Conservation (phyloP, 2,329 filamentous ascomycete genomes). For the Calonectria crousiana region DNA sequence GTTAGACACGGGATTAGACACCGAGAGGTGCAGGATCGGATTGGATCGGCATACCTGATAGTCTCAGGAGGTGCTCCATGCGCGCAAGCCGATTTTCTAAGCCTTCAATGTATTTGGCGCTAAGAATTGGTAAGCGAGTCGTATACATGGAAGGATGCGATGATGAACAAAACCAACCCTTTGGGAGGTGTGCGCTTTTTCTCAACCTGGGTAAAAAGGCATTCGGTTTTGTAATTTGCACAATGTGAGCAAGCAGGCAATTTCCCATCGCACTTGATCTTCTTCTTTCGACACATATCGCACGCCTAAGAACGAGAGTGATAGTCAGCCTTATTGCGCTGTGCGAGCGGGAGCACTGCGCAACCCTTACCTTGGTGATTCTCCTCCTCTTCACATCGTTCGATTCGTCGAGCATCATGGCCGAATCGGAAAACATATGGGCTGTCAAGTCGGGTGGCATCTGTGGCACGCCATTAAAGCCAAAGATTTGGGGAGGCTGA, state of each 20-base stretch:
- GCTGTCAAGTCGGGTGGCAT: conserved; percentile 68
- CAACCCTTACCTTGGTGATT: conserved; percentile 80
- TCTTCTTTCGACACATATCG: conserved; percentile 97
- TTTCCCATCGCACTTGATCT: conserved; percentile 98
- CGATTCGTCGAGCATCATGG: conserved; percentile 70
- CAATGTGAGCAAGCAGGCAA: conserved; percentile 95
- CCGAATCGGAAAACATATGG: conserved; percentile 71
- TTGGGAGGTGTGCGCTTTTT: conserved; percentile 98
- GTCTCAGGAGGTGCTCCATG: conserved; percentile 91
- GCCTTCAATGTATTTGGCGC: conserved; percentile 97
- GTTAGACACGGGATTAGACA: conserved; percentile 23
- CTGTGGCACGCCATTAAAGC: conserved; percentile 72
- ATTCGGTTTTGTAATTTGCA: conserved; percentile 97
- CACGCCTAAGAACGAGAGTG: conserved; percentile 73
- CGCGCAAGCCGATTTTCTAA: conserved; percentile 94
- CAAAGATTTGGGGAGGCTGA: conserved; percentile 78
- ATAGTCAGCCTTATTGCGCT: conserved; percentile 28
- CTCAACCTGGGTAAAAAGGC: conserved; percentile 96
- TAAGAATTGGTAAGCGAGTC: conserved; percentile 52
- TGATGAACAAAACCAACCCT: conserved; percentile 70
- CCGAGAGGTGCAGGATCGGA: not conserved
- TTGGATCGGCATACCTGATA: conserved; percentile 71
- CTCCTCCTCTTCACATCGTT: conserved; percentile 90
- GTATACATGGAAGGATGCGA: not conserved
- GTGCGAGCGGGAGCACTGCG: not conserved